phyloP scores from a whole-genome alignment of 768 basidiomycete species.

The Clavaria fumosa region DNA sequence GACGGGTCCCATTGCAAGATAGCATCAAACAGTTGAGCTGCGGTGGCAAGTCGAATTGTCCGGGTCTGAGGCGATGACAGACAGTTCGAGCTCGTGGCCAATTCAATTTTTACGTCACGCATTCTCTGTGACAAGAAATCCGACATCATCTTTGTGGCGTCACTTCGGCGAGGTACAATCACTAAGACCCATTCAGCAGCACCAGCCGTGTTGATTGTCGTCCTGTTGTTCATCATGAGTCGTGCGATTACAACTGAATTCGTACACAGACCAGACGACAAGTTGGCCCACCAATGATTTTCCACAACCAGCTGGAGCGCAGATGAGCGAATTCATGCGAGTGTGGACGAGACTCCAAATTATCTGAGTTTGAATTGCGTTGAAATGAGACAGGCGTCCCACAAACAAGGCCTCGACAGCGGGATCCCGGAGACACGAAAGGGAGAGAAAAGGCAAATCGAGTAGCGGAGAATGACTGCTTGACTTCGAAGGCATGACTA shows the following conservation, averaged over 20 bases:
- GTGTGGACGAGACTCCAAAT: conserved; percentile 74
- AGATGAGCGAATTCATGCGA: conserved; percentile 49
- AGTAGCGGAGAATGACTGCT: conserved; percentile 45
- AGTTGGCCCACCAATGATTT: conserved; percentile 64
- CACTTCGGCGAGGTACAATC: conserved; percentile 41
- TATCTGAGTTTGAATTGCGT: conserved; percentile 77
- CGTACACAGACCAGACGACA: conserved; percentile 64
- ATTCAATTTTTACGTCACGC: conserved; percentile 27
- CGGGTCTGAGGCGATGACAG: conserved; percentile 26
- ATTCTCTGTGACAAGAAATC: conserved; percentile 29
- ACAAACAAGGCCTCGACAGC: conserved; percentile 31
- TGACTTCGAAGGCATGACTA: conserved; percentile 61
- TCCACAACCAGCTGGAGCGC: conserved; percentile 67
- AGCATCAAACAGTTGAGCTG: conserved; percentile 32
- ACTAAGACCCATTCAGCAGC: conserved; percentile 43
- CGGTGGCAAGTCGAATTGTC: conserved; percentile 41
- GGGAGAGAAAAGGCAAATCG: conserved; percentile 59
- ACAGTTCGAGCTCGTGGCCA: conserved; percentile 19
- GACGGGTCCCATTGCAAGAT: conserved; percentile 21
- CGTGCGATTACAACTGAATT: conserved; percentile 3
- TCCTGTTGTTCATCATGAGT: conserved; percentile 27
- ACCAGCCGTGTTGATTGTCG: conserved; percentile 28
- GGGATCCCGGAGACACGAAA: conserved; percentile 34
- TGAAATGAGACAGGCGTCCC: conserved; percentile 40
- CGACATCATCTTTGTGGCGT: conserved; percentile 39